Conservation (phyloP, 257 asterid genomes). For the Solanum raphanifolium region DNA sequence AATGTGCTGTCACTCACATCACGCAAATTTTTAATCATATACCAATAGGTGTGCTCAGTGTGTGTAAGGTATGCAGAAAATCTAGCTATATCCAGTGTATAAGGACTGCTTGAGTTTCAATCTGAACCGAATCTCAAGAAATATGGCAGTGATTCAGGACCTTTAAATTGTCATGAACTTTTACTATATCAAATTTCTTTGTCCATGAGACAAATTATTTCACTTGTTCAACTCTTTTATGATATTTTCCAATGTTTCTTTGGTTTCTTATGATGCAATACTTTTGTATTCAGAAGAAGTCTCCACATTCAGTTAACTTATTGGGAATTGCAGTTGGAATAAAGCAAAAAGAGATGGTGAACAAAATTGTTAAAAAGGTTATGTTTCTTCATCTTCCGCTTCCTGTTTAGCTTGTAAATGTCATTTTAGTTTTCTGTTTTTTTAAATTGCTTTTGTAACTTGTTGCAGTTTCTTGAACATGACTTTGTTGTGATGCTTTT, state of each 20-base stretch:
- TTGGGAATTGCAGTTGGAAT: constrained; percentile 80
- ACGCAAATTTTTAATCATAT: not conserved
- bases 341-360: constrained; percentile 51
- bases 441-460: not conserved
- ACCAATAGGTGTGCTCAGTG: too few relatives aligned
- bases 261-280: not conserved
- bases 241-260: not conserved
- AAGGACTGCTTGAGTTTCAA: not conserved
- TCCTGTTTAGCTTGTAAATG: not conserved
- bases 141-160: not conserved
- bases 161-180: not conserved
- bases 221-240: not conserved
- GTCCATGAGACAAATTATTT: not conserved
- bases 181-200: not conserved
- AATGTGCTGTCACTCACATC: not conserved
- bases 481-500: constrained; percentile 68
- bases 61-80: not conserved
- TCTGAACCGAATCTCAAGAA: not conserved
- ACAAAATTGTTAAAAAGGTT: constrained; percentile 64
- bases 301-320: constrained; percentile 26
- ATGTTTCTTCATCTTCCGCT: not conserved
- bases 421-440: not conserved
- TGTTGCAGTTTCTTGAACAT: constrained; percentile 54
- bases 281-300: constrained; percentile 27
- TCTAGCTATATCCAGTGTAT: not conserved